phyloP scores from a whole-genome alignment of 2,329 filamentous ascomycete genomes.

The Diaporthe longicolla region DNA sequence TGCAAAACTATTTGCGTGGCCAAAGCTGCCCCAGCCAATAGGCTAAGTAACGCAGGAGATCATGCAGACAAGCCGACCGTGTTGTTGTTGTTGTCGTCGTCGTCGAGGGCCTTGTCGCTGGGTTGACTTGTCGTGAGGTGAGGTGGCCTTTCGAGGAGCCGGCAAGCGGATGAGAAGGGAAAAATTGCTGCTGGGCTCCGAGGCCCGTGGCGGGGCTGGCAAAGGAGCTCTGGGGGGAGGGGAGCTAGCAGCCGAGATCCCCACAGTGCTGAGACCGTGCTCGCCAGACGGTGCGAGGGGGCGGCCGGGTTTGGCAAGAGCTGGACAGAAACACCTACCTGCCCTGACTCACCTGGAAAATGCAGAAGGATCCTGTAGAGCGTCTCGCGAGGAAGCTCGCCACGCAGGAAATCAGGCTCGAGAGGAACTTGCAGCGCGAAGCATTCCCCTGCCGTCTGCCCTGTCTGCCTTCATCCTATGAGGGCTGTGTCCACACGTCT shows the following conservation, averaged over 20 bases:
- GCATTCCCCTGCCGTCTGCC: not conserved
- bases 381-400: not conserved
- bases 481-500: not conserved
- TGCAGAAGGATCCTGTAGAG: not conserved
- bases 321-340: not conserved
- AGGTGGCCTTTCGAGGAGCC: conserved; percentile 41
- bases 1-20: conserved; percentile 40
- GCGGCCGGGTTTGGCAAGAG: not conserved
- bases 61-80: conserved; percentile 8
- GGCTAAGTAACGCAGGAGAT: not conserved
- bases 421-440: not conserved
- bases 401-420: not conserved
- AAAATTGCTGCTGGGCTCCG: conserved; percentile 38
- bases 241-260: not conserved
- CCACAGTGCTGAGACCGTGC: conserved; percentile 17
- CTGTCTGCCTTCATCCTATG: not conserved
- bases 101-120: not conserved
- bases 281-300: not conserved
- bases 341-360: conserved; percentile 5
- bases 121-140: conserved; percentile 22
- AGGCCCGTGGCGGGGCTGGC: conserved; percentile 24
- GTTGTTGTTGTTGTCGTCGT: not conserved
- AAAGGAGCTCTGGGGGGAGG: conserved; percentile 15
- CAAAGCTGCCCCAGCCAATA: not conserved
- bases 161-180: conserved; percentile 37